Evolutionary conservation across 768 basidiomycete genomes (phyloP), one percentile per base, ranked within the genome.

Genomic region (Lactarius hatsudake): DNA sequence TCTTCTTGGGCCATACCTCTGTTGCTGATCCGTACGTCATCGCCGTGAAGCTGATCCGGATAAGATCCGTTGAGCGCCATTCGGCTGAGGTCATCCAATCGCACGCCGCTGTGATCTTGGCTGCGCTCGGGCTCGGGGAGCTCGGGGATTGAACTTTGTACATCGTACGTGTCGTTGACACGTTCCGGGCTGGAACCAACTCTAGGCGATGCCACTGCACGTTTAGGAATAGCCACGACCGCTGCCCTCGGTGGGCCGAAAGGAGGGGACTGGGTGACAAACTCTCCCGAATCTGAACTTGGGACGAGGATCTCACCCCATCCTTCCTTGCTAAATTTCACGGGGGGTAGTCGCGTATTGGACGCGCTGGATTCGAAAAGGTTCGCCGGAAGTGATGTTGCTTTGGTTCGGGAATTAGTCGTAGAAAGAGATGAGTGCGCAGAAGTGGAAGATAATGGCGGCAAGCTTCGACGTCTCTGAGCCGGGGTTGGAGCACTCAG

Each of bases 281-380:
- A 32, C 12, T 53, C 58, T 48, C 40, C 62, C 18, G 68, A 54
- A 53, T 67, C 68, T 20, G 68, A 69, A 56, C 43, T 53, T 6
- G 68, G 68, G 23, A 69, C 61, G 34, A 69, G 68, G 28, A 69
- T 32, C 48, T 67, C 65, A 7, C 68, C 68, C 26, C 26, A 48
- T 15, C 65, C 65, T 12, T 68, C 65, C 45, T 59, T 67, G 34
- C 23, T 38, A 26, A 32, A 34, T 42, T 38, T 58, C 20, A 55
- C 61, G 3, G 42, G 34, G 18, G 60, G 68, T 43, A 51, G 56
- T n/a, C 61, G 68, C n/a, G n/a, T 15, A 26, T 51, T 45, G 26
- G 45, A 43, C 34, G 34, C 26, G 20, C 48, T 34, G 17, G 40
- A 48, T 32, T 8, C 42, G 30, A 65, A 34, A 56, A 45, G 18